phyloP scores from a whole-genome alignment of 2,329 filamentous ascomycete genomes.

The Albifimbria verrucaria region DNA sequence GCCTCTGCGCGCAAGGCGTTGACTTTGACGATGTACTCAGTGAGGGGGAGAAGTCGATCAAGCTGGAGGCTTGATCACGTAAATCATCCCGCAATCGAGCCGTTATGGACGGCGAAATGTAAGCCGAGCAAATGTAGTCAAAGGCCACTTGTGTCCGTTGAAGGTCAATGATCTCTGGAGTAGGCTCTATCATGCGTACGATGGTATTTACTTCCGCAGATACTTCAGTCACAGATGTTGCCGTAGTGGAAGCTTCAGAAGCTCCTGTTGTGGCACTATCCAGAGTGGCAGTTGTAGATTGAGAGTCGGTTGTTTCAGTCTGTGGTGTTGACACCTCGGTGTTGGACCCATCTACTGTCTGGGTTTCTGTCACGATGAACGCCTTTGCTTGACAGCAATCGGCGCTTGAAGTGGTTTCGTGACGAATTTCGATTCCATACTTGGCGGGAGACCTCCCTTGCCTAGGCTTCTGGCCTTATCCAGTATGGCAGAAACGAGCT shows the following conservation, averaged over 20 bases:
- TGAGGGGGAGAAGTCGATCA: constrained; percentile 68
- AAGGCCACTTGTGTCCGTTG: constrained; percentile 64
- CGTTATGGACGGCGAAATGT: constrained; percentile 48
- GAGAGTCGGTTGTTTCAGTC: constrained; percentile 34
- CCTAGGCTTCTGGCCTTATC: constrained; percentile 70
- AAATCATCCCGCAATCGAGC: constrained; percentile 39
- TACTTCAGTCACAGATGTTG: constrained; percentile 39
- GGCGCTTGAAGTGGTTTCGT: constrained; percentile 73
- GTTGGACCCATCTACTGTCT: constrained; percentile 9
- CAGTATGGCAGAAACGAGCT: constrained; percentile 63
- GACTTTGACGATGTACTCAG: constrained; percentile 66
- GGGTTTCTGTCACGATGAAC: constrained; percentile 26
- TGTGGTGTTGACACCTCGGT: constrained; percentile 16
- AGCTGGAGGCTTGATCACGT: constrained; percentile 24
- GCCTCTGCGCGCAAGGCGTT: constrained; percentile 69
- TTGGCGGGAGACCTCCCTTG: constrained; percentile 64
- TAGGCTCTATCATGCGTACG: constrained; percentile 41
- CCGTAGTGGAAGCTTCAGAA: constrained; percentile 38
- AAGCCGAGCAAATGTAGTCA: constrained; percentile 60
- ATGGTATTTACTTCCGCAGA: constrained; percentile 28
- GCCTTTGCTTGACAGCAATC: constrained; percentile 65
- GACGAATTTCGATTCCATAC: constrained; percentile 84
- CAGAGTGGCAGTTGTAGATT: constrained; percentile 34
- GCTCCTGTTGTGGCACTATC: constrained; percentile 32
- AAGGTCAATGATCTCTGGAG: constrained; percentile 49